Base-by-base conservation (phyloP, 2,329 filamentous ascomycete genomes). In the Colletotrichum orbiculare region DNA sequence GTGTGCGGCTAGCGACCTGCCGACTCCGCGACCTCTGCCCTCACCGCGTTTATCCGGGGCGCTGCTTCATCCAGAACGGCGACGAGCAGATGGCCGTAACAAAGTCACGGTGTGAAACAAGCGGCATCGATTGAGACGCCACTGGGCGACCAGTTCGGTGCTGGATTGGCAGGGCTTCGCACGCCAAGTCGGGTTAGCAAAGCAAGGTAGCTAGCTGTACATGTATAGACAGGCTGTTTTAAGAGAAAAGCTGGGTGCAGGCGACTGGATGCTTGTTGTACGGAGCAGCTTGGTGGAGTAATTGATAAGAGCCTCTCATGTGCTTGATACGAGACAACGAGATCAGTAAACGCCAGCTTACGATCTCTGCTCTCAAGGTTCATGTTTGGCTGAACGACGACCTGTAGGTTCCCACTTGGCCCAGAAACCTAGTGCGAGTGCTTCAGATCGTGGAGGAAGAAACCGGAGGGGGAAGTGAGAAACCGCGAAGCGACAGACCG, bases 361-460 rank as follows among this genome's bases (percentile, higher is more conserved):
- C 43, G 60, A 55, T 37, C 46, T 52, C 41, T 50, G 57, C 52
- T 54, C 13, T 39, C 39, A 56, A 65, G 46, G 46, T 47, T 62
- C 46, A 12, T 56, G 17, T 56, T 56, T 49, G 50, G 50, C 39
- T 49, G 49, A 60, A 17, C n/a, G 62, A 46, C n/a, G 37, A 50
- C n/a, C 33, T 58, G 37, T 38, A 58, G 55, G 46, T 48, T 56
- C 54, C 54, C 49, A 17, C 50, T 17, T 17, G 42, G 56, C 33
- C 38, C 50, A 34, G 38, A 62, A 13, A 42, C 25, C n/a, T 38
- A 38, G 53, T 45, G 53, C 39, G 38, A 15, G 50, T 65, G 62
- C 57, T 62, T 65, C 62, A 62, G 57, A 65, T 61, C 57, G 50
- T 41, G 62, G 43, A 64, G 57, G 47, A 33, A 58, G 45, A 62